These are phyloP conservation scores for Carpinus fangiana DNA, from an alignment of 306 rosid species.

Conservation along the genomic window DNA sequence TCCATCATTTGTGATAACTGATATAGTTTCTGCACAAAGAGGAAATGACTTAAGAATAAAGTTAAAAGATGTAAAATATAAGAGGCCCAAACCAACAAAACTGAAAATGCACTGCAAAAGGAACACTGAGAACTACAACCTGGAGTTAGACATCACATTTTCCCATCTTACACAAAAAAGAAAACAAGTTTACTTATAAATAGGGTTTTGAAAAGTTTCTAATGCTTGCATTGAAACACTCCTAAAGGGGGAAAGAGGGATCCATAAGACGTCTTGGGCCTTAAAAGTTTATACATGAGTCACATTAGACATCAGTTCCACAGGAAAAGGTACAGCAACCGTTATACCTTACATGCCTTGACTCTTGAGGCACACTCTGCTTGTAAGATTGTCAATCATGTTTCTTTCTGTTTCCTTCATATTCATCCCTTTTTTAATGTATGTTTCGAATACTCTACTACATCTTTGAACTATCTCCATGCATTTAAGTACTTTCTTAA, in stretches of 20 bases:
- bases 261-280: neutral
- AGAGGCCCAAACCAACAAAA: too few relatives aligned
- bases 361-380: neutral
- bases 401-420: neutral
- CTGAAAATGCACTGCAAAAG: neutral
- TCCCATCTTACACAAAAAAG: neutral
- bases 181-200: neutral
- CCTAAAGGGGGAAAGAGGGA: neutral
- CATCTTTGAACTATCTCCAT: neutral
- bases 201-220: neutral
- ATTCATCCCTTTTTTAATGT: neutral
- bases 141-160: neutral
- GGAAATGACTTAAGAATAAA: neutral
- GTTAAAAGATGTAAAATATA: neutral
- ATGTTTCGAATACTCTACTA: neutral
- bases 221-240: neutral
- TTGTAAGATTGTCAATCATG: neutral
- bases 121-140: neutral
- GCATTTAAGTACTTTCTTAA: neutral
- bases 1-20: conserved; percentile 91
- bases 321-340: neutral
- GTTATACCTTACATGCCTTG: neutral
- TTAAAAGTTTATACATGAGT: neutral
- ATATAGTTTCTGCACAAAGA: conserved; percentile 66
- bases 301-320: neutral